These are phyloP conservation scores for Grammothele lineata DNA, from an alignment of 768 basidiomycete species.

Conservation along the genomic window DNA sequence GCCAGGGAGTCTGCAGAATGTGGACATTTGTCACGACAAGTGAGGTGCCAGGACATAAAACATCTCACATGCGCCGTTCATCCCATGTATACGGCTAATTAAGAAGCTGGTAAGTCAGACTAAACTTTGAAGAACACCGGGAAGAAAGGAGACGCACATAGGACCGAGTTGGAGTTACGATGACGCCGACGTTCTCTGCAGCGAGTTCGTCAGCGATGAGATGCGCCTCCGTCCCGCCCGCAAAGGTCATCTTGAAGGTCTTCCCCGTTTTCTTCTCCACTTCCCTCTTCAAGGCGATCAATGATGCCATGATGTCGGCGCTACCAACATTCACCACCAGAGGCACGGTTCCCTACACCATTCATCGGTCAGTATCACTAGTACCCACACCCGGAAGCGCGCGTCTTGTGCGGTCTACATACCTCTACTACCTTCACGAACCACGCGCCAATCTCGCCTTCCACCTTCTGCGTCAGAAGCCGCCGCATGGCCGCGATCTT, in stretches of 20 bases:
- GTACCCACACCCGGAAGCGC: background rate
- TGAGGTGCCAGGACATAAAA: background rate
- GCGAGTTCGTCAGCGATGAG: conserved; percentile 62
- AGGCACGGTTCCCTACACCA: conserved; percentile 49
- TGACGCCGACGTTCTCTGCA: conserved; percentile 61
- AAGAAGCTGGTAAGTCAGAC: background rate
- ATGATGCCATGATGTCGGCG: conserved; percentile 71
- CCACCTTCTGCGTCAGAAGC: conserved; percentile 42
- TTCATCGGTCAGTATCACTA: background rate
- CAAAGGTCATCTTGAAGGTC: conserved; percentile 39
- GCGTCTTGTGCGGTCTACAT: background rate
- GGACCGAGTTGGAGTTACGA: conserved; percentile 58
- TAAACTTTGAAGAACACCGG: too few species aligned
- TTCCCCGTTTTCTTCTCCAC: conserved; percentile 35
- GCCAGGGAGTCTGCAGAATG: conserved; percentile 52
- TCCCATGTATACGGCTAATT: conserved; percentile 63
- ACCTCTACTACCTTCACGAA: conserved; percentile 32
- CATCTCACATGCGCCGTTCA: conserved; percentile 47
- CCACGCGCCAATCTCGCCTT: conserved; percentile 26
- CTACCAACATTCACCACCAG: conserved; percentile 65
- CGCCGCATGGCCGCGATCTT: conserved; percentile 71
- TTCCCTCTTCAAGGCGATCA: conserved; percentile 57
- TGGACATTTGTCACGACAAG: background rate
- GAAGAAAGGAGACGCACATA: conserved; percentile 37
- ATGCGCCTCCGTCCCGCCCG: conserved; percentile 58